These are phyloP conservation scores for Conticribra guillardii DNA, from an alignment of 108 stramenopile genomes.

Conservation along the genomic window DNA sequence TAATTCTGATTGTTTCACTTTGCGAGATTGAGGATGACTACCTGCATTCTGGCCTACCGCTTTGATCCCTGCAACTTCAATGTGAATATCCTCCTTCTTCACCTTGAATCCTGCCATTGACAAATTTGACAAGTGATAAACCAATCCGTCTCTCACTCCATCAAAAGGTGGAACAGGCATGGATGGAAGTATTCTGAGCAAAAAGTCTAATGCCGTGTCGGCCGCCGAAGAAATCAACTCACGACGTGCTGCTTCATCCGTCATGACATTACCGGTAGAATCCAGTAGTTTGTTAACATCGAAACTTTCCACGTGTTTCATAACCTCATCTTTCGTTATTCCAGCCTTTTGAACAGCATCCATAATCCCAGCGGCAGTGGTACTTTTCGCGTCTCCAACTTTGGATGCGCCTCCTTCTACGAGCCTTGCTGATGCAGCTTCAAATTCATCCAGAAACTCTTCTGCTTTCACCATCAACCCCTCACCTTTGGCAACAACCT, in stretches of 20 bases:
- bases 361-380: slow-evolving; percentile 45
- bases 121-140: slow-evolving; percentile 84
- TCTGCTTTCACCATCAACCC: slow-evolving; percentile 76
- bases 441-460: slow-evolving; percentile 81
- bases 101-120: slow-evolving; percentile 91
- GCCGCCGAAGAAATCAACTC: slow-evolving; percentile 82
- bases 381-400: background rate
- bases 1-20: slow-evolving; percentile 79
- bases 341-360: slow-evolving; percentile 84
- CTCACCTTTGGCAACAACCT: slow-evolving; percentile 76
- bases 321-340: slow-evolving; percentile 71
- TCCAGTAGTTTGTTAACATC: slow-evolving; percentile 83
- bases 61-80: slow-evolving; percentile 88
- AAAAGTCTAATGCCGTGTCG: slow-evolving; percentile 87
- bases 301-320: slow-evolving; percentile 75
- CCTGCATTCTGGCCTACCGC: slow-evolving; percentile 53
- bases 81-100: slow-evolving; percentile 82
- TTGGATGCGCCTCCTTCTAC: slow-evolving; percentile 33
- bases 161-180: slow-evolving; percentile 90
- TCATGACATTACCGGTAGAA: slow-evolving; percentile 75
- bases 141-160: slow-evolving; percentile 85
- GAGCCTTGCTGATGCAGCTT: slow-evolving; percentile 78
- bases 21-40: slow-evolving; percentile 12
- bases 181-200: slow-evolving; percentile 81
- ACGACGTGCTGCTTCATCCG: slow-evolving; percentile 78